phyloP scores from a whole-genome alignment of 2,329 filamentous ascomycete genomes.

The Botrytis tulipae region DNA sequence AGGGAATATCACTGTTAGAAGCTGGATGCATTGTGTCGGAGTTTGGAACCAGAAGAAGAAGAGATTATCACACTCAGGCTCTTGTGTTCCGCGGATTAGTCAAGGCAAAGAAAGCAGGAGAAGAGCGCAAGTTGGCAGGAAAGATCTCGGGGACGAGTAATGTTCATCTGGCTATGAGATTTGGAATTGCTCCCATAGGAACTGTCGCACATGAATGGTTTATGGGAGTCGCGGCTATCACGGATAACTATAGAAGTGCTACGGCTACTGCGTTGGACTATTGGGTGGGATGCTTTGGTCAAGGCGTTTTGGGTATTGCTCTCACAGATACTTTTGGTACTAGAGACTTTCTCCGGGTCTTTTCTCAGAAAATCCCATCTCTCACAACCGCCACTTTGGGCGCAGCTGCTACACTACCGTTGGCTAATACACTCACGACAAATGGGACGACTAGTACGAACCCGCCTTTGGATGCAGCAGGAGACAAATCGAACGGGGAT shows the following conservation, averaged over 20 bases:
- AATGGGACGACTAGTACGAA: constrained; percentile 4
- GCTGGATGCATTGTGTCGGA: constrained; percentile 88
- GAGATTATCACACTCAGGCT: constrained; percentile 94
- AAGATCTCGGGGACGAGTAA: constrained; percentile 89
- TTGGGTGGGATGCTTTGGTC: constrained; percentile 90
- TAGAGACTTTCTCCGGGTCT: constrained; percentile 79
- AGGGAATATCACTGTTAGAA: constrained; percentile 74
- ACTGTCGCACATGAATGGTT: constrained; percentile 98
- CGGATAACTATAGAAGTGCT: constrained; percentile 77
- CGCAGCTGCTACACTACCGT: constrained; percentile 33
- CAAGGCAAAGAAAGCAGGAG: constrained; percentile 70
- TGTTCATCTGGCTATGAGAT: constrained; percentile 94
- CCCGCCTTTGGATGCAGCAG: constrained; percentile 43
- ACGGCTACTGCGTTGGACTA: constrained; percentile 82
- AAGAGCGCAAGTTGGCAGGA: constrained; percentile 63
- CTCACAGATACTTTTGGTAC: constrained; percentile 97
- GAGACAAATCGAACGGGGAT: constrained; percentile 42
- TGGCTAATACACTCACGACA: constrained; percentile 2
- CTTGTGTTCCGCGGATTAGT: constrained; percentile 86
- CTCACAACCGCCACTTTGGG: constrained; percentile 38
- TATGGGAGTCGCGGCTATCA: constrained; percentile 95
- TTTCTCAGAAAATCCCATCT: constrained; percentile 63
- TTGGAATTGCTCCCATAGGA: constrained; percentile 78
- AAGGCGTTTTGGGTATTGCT: constrained; percentile 79
- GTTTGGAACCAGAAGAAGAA: constrained; percentile 83